Evolutionary conservation across 2,329 filamentous ascomycete species (phyloP).

Genomic region (Aspergillus sp.): DNA sequence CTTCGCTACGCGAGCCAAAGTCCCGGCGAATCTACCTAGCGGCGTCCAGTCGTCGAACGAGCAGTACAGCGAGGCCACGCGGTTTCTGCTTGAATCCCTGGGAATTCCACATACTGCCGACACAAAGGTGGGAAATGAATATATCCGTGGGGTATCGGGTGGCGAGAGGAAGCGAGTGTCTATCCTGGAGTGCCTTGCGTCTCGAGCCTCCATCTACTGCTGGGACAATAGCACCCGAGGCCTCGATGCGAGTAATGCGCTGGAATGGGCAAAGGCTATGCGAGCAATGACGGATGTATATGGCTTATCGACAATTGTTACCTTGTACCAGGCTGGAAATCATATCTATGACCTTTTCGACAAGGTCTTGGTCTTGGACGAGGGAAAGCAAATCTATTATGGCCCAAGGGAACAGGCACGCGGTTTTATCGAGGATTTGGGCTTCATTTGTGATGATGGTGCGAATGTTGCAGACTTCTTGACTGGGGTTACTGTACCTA

Average conservation of each 20-base stretch:
- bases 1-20: constrained; percentile 60
- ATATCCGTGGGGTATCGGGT: neutral
- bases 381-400: constrained; percentile 6
- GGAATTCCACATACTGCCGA: constrained; percentile 57
- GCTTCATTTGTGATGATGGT: neutral
- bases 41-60: constrained; percentile 45
- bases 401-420: neutral
- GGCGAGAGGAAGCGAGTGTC: constrained; percentile 2
- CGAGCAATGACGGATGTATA: neutral
- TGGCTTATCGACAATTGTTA: neutral
- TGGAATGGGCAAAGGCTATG: neutral
- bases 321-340: constrained; percentile 1
- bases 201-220: neutral
- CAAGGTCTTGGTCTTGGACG: neutral
- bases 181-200: neutral
- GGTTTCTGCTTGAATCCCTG: constrained; percentile 56
- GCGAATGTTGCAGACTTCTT: neutral
- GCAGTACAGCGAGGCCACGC: constrained; percentile 18
- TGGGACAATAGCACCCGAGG: constrained; percentile 7
- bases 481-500: neutral
- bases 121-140: constrained; percentile 50
- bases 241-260: neutral
- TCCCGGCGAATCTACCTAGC: constrained; percentile 65
- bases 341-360: neutral
- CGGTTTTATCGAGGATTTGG: neutral